Evolutionary conservation across 257 asterid genomes (phyloP).

Genomic region (Nicotiana benthamiana): DNA sequence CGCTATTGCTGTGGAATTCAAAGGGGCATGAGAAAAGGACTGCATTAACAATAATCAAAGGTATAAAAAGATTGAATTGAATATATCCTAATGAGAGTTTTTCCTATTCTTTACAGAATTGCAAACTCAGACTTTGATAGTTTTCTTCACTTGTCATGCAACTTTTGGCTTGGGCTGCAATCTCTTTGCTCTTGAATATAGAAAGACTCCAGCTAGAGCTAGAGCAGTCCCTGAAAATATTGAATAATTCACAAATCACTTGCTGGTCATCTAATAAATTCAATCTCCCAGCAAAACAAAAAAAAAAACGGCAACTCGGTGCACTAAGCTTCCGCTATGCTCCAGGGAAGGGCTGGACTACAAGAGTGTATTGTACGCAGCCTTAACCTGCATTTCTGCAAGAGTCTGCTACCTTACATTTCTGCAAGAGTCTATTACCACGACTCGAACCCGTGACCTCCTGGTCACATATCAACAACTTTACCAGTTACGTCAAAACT

Average conservation of each 20-base stretch:
- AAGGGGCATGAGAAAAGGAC: background rate
- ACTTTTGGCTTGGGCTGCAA: constrained; percentile 40
- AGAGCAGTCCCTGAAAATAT: constrained; percentile 56
- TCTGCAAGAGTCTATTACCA: too few relatives aligned
- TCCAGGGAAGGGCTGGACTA: too few relatives aligned
- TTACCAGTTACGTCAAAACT: too few relatives aligned
- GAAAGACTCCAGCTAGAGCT: constrained; percentile 81
- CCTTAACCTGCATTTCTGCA: too few relatives aligned
- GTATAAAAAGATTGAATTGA: background rate
- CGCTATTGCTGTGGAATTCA: background rate
- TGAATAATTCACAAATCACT: background rate
- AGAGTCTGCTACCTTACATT: too few relatives aligned
- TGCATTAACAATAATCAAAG: background rate
- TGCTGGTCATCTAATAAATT: background rate
- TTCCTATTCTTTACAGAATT: background rate
- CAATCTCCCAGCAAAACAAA: background rate
- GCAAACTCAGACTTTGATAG: background rate
- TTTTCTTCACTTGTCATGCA: constrained; percentile 18
- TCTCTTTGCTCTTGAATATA: constrained; percentile 69
- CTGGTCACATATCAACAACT: too few relatives aligned
- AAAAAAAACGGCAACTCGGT: too few relatives aligned
- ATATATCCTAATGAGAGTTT: background rate
- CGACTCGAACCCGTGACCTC: too few relatives aligned
- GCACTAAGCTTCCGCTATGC: too few relatives aligned
- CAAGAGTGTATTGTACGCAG: too few relatives aligned